Conservation (phyloP, 805 yeast species). For the Monosporozyma solicola region DNA sequence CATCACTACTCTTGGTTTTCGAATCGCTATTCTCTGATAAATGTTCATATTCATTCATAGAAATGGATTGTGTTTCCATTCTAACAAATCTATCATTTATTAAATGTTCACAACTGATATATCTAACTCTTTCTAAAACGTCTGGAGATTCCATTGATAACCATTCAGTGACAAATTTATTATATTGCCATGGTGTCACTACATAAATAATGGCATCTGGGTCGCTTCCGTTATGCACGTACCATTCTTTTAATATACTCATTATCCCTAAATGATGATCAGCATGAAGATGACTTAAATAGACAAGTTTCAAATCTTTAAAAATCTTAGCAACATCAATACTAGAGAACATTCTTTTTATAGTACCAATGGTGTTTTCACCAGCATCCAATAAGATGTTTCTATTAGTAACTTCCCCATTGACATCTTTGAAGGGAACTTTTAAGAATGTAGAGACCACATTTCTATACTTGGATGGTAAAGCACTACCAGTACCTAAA, state of each 20-base stretch:
- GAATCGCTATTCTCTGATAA: neutral
- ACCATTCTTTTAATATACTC: conserved; percentile 64
- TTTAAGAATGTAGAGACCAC: conserved; percentile 75
- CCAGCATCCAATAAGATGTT: conserved; percentile 83
- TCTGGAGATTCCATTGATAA: conserved; percentile 37
- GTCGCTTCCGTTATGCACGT: conserved; percentile 33
- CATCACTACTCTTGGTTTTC: conserved; percentile 1
- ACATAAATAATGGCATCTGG: conserved; percentile 39
- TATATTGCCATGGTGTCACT: conserved; percentile 68
- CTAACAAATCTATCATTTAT: conserved; percentile 31
- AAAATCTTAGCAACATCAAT: conserved; percentile 38
- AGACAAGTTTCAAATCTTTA: conserved; percentile 54
- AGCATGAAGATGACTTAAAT: conserved; percentile 87
- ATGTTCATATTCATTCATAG: conserved; percentile 17
- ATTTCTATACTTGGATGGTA: conserved; percentile 78
- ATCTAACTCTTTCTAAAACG: conserved; percentile 37
- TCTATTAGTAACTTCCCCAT: conserved; percentile 25
- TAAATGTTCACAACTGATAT: conserved; percentile 55
- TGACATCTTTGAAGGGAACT: conserved; percentile 43
- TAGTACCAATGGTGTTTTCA: conserved; percentile 75
- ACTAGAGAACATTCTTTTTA: conserved; percentile 52
- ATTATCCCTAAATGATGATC: conserved; percentile 90
- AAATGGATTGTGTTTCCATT: conserved; percentile 25
- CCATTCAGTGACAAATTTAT: conserved; percentile 65
- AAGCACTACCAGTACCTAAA: conserved; percentile 87